Evolutionary conservation across 441 rosid species (phyloP).

Genomic region (Corymbia calophylla): DNA sequence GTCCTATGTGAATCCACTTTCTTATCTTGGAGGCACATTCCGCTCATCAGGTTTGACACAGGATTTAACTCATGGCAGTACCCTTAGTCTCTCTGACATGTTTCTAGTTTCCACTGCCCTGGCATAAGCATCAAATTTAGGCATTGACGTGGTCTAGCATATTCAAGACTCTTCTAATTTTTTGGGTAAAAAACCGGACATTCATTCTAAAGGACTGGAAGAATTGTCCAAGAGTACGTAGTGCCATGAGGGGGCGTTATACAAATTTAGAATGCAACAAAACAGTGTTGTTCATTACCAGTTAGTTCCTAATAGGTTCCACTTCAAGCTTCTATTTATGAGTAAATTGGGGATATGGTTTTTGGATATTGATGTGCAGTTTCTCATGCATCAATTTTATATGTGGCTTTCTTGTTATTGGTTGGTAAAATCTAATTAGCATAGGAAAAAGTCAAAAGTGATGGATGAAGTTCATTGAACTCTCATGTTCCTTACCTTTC

Average conservation of each 20-base stretch:
- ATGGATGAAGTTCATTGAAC: not conserved
- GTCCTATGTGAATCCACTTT: conserved; percentile 74
- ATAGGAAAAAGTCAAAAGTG: not conserved
- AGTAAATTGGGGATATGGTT: not conserved
- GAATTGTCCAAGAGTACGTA: not conserved
- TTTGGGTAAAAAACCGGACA: not conserved
- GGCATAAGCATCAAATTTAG: not conserved
- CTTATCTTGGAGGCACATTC: conserved; percentile 46
- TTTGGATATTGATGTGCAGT: not conserved
- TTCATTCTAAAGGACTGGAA: not conserved
- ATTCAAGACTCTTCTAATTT: not conserved
- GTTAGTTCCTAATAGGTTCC: not conserved
- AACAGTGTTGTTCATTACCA: not conserved
- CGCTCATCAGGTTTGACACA: conserved; percentile 36
- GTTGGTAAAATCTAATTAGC: not conserved
- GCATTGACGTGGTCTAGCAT: not conserved
- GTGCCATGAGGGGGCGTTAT: not conserved
- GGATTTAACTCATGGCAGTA: conserved; percentile 25
- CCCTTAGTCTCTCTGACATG: not conserved
- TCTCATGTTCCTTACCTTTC: not conserved
- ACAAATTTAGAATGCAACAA: not conserved
- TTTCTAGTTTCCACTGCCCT: not conserved
- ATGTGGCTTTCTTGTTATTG: not conserved
- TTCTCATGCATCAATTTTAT: not conserved
- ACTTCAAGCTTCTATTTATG: not conserved